A percentile compares a stretch with the other conserved stretches of the same genome.
These are phyloP conservation scores for Salvia splendens DNA, from an alignment of 257 asterid species.

Conservation along the genomic window DNA sequence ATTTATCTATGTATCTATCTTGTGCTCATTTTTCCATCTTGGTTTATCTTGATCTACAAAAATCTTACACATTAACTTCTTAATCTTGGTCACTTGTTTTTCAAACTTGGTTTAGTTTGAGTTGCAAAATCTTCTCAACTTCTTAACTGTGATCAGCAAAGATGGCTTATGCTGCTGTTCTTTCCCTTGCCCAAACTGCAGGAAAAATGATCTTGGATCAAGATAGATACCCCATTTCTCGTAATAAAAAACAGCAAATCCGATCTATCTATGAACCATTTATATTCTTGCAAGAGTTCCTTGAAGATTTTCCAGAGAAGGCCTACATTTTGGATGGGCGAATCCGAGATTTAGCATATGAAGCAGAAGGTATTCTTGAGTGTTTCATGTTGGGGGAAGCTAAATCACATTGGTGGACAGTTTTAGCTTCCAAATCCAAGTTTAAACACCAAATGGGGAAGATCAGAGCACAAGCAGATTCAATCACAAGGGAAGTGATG, in stretches of 20 bases:
- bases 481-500: slow-evolving; percentile 1
- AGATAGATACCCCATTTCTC: background rate
- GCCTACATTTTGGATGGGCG: slow-evolving; percentile 4
- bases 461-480: background rate
- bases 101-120: background rate
- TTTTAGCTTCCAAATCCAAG: slow-evolving; percentile 1
- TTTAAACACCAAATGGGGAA: background rate
- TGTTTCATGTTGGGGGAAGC: background rate
- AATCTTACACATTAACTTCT: background rate
- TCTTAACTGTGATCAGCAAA: background rate
- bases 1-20: background rate
- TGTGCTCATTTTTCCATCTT: background rate
- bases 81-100: background rate
- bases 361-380: slow-evolving; percentile 19
- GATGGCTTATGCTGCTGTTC: slow-evolving; percentile 23
- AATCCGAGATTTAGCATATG: slow-evolving; percentile 15
- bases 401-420: background rate
- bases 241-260: background rate
- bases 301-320: slow-evolving; percentile 28
- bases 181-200: background rate
- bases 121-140: background rate
- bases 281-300: slow-evolving; percentile 20
- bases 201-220: background rate
- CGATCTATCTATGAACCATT: background rate
- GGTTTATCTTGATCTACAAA: background rate